Evolutionary conservation across 2,329 filamentous ascomycete genomes (phyloP).

Genomic region (Colletotrichum cordylinicola): DNA sequence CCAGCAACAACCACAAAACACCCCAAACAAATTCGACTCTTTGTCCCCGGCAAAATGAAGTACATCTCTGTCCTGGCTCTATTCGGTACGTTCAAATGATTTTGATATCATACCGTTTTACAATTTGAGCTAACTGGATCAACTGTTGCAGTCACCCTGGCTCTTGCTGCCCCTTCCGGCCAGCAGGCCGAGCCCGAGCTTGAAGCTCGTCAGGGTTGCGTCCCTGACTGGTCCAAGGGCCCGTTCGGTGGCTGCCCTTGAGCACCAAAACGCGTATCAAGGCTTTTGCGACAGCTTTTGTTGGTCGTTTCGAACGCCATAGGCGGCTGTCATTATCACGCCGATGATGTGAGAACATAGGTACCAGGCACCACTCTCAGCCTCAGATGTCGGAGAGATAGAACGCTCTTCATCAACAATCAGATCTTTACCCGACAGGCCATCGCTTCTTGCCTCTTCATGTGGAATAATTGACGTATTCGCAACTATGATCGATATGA

Average conservation of each 20-base stretch:
- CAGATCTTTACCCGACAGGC: neutral
- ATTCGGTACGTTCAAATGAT: neutral
- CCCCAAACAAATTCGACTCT: neutral
- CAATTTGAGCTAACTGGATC: neutral
- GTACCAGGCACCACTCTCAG: neutral
- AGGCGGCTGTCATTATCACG: neutral
- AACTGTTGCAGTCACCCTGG: neutral
- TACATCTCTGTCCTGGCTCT: neutral
- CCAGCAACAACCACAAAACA: neutral
- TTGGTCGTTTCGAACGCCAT: neutral
- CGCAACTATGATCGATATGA: neutral
- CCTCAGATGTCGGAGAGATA: neutral
- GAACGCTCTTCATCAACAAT: neutral
- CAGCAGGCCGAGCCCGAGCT: neutral
- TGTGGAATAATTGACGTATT: neutral
- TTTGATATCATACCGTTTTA: neutral
- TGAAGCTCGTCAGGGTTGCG: neutral
- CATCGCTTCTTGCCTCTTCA: neutral
- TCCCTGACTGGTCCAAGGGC: neutral
- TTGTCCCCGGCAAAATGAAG: neutral
- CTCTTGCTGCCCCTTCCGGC: neutral
- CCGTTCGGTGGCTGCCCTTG: neutral
- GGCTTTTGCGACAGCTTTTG: too few relatives aligned
- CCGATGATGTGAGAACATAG: neutral
- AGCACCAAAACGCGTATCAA: neutral